Percentiles rank a stretch among this genome's conserved stretches.
phyloP scores from a whole-genome alignment of 345 rosid genomes.

The Limnanthes douglasii region DNA sequence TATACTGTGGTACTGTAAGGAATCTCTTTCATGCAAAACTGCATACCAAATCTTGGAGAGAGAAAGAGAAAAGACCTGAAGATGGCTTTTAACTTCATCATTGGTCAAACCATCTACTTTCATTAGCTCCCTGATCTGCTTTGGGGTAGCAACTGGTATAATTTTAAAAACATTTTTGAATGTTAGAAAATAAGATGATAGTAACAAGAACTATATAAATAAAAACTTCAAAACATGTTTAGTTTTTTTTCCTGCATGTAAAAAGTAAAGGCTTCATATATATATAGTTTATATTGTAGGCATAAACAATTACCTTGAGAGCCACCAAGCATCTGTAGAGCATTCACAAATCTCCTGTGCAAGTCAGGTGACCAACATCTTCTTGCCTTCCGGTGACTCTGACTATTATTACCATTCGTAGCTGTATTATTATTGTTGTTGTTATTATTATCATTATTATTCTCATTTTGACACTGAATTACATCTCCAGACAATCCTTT shows the following conservation, averaged over 20 bases:
- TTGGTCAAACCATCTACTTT: slow-evolving; percentile 99
- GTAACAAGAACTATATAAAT: slow-evolving; percentile 1
- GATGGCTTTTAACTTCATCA: slow-evolving; percentile 99
- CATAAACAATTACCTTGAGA: slow-evolving; percentile 99
- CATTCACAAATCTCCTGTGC: slow-evolving; percentile 89
- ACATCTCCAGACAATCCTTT: no score
- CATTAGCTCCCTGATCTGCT: slow-evolving; percentile 96
- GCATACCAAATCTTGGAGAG: slow-evolving; percentile 4
- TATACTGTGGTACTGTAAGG: no score
- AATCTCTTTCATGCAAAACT: no score
- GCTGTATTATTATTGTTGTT: slow-evolving; percentile 11
- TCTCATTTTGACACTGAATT: slow-evolving; percentile 1
- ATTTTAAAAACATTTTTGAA: not conserved
- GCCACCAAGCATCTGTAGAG: slow-evolving; percentile 98
- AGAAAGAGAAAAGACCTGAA: slow-evolving; percentile 49
- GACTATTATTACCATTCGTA: slow-evolving; percentile 11
- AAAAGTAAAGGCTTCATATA: no score
- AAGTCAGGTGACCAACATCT: slow-evolving; percentile 99
- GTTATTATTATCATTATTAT: slow-evolving; percentile 5
- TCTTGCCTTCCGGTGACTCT: slow-evolving; percentile 79
- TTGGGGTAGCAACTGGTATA: slow-evolving; percentile 83
- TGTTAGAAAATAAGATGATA: no score
- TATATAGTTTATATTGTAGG: no score
- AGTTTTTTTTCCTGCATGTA: not conserved
- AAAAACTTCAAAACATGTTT: not conserved